Evolutionary conservation across 106 monocot genomes (phyloP), one percentile per base, ranked within the genome.

Genomic region (Apostasia ramifera): DNA sequence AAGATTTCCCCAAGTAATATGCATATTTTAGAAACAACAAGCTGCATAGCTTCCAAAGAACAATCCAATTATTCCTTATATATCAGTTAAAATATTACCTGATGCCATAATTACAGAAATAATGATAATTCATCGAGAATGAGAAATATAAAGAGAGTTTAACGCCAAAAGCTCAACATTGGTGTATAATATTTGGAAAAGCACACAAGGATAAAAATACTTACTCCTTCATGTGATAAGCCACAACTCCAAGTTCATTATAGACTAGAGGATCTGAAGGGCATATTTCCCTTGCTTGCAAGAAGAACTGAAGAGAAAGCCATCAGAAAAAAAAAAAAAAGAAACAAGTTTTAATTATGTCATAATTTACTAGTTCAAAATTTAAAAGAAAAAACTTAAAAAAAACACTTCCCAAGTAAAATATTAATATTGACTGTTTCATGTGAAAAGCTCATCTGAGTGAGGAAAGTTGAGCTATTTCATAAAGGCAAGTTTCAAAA

Each of bases 171-270:
- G 26, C 26, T 26, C 26, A 26, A 26, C 26, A 26, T 26, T 26
- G 26, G 26, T 26, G 26, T 26, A 0, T 26, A 26, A 26, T 26
- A 65, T 8, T 10, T 56, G 13, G 12, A 38, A 15, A 8, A 4
- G 5, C 2, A 41, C 8, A 71, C 53, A 64, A 57, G 42, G 47
- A 53, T 43, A 54, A 63, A 15, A 66, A 71, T 62, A 62, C 97
- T 98, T 83, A 98, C 97, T 98, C 90, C 69, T 98, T 90, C 83
- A 85, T 87, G 72, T 93, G 76, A 82, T 90, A 98, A 64, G 97
- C 86, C 73, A 98, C 93, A 81, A 93, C 97, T 72, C 97, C 97
- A 66, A 98, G 90, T 81, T 98, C 97, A 74, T 98, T 98, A 68
- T 87, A 93, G 6, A 98, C 90, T 48, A 98, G 80, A 44, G 97